Evolutionary conservation across 225 moss, liverwort and hornwort species (phyloP), one percentile per base, ranked within the genome.

Genomic region (Bryoerythrophyllum caledonicum): DNA sequence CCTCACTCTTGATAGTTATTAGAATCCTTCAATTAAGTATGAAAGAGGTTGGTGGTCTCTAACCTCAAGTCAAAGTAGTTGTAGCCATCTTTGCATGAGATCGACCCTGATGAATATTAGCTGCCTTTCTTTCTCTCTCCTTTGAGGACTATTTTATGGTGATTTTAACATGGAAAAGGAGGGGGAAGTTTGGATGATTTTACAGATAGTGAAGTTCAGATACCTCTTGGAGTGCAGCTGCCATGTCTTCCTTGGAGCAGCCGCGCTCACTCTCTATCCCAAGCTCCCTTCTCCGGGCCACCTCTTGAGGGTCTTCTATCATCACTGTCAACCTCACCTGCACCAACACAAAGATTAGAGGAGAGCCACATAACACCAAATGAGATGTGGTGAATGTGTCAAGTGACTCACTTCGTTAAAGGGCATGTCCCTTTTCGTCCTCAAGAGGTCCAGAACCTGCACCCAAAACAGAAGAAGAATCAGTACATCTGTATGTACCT

Each of bases 301-400:
- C 95, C 34, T 99, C 97, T 69, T 95, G 94, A 46, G 97, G 97
- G 75, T 99, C 97, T 83, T 99, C 97, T 70, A 99, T 99, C 89
- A 89, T 90, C 35, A 99, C 79, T 57, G 97, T 99, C 90, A 99
- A 81, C 67, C 86, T 91, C 56, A 91, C 94, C 97, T 94, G 85
- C 51, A 49, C 19, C 48, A 61, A 78, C 55, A 69, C 53, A 20
- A 24, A 72, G 30, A 7, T 85, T 63, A 78, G 73, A 32, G 5
- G 32, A 32, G 32, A 51, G 46, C 64, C 37, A 64, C 46, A 56
- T 32, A 71, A 65, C 53, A 74, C 71, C 78, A 71, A 15, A 61
- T 44, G 24, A 49, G 19, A 49, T 49, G 48, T 32, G 48, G 19
- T 49, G 1, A 49, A 46, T 46, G 46, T 49, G 27, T 71, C 43